Evolutionary conservation across 108 stramenopile genomes (phyloP).

Genomic region (Conticribra guillardii): DNA sequence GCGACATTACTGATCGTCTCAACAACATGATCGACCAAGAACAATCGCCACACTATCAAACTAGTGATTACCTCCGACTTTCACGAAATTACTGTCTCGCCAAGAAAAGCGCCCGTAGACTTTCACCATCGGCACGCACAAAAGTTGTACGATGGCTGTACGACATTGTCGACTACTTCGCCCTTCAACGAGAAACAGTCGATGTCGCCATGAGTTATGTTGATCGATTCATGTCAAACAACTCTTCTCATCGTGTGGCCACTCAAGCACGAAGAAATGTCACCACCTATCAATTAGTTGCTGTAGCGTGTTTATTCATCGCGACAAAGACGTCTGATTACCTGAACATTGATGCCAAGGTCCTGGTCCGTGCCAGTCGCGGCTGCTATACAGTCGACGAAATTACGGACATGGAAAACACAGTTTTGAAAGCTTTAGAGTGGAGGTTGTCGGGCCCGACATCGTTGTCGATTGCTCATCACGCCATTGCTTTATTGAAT

Average conservation of each 20-base stretch:
- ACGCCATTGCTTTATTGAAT: slow-evolving; percentile 21
- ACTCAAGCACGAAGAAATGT: slow-evolving; percentile 6
- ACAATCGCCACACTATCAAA: slow-evolving; percentile 14
- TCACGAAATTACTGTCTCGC: slow-evolving; percentile 1
- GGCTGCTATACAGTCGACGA: slow-evolving; percentile 31
- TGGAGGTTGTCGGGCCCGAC: slow-evolving; percentile 40
- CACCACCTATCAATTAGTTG: slow-evolving; percentile 27
- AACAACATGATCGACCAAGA: slow-evolving; percentile 27
- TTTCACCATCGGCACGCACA: slow-evolving; percentile 50
- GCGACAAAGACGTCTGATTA: slow-evolving; percentile 25
- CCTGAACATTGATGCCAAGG: slow-evolving; percentile 12
- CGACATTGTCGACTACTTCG: slow-evolving; percentile 61
- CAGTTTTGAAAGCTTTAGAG: slow-evolving; percentile 17
- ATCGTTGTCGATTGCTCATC: slow-evolving; percentile 9
- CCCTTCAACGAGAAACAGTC: slow-evolving; percentile 60
- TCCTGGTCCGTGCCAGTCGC: slow-evolving; percentile 15
- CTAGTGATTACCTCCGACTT: slow-evolving; percentile 29
- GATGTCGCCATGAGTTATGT: slow-evolving; percentile 62
- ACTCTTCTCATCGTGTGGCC: not conserved
- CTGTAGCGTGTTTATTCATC: slow-evolving; percentile 28
- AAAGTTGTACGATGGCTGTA: slow-evolving; percentile 70
- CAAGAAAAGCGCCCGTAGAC: not conserved
- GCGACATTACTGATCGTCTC: slow-evolving; percentile 29
- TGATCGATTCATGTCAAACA: slow-evolving; percentile 63
- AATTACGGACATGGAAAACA: slow-evolving; percentile 21